Conservation (phyloP, 306 rosid species). For the Prunus dulcis region DNA sequence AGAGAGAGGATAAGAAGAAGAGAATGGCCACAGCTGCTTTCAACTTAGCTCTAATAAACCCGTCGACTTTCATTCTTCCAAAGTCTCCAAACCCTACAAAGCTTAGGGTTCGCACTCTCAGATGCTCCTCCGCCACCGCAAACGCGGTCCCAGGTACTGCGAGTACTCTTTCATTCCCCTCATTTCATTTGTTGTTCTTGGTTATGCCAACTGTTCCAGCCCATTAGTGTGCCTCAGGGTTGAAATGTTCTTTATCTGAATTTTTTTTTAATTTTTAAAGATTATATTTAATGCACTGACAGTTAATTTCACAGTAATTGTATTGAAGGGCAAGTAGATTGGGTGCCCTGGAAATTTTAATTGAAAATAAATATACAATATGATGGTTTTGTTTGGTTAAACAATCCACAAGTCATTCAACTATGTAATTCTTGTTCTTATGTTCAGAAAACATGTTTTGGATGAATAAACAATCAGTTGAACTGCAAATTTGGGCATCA, state of each 20-base stretch:
- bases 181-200: neutral
- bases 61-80: neutral
- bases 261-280: neutral
- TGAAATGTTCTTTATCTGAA: neutral
- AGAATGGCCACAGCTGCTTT: conserved; percentile 10
- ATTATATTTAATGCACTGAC: neutral
- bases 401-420: neutral
- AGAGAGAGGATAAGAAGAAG: neutral
- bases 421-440: neutral
- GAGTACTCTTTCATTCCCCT: neutral
- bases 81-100: conserved; percentile 13
- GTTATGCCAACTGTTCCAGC: neutral
- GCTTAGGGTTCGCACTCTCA: conserved; percentile 18
- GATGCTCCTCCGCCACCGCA: conserved; percentile 16
- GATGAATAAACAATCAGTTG: neutral
- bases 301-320: neutral
- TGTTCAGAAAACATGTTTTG: neutral
- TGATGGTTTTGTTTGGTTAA: neutral
- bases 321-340: neutral
- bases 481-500: neutral
- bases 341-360: neutral
- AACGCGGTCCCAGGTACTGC: conserved; percentile 16
- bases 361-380: neutral
- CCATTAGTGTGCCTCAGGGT: neutral
- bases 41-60: conserved; percentile 9